A percentile compares a stretch with the other conserved stretches of the same genome.
Evolutionary conservation across 1,284 basidiomycete species (phyloP).

Genomic region (Volvariella surrecta): DNA sequence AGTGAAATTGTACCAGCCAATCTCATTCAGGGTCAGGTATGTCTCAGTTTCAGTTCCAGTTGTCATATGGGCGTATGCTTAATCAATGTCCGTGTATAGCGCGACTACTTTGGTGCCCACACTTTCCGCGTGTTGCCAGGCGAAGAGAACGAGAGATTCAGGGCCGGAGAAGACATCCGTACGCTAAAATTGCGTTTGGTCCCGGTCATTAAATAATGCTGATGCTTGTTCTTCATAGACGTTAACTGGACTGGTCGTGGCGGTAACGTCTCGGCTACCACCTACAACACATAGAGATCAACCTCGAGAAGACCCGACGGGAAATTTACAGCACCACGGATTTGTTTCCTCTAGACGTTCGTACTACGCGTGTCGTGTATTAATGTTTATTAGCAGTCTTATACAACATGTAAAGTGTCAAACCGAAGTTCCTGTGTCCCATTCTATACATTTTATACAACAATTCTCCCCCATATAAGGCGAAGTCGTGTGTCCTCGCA

Average conservation of each 20-base stretch:
- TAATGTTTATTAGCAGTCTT: background rate
- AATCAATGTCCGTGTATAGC: constrained; percentile 39
- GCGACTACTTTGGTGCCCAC: constrained; percentile 91
- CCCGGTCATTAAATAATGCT: constrained; percentile 3
- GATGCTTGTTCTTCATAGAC: constrained; percentile 35
- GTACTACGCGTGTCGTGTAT: too few species aligned
- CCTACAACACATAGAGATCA: constrained; percentile 82
- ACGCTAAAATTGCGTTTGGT: constrained; percentile 22
- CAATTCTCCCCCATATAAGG: too few species aligned
- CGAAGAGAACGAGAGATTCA: constrained; percentile 79
- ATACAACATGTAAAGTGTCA: too few species aligned
- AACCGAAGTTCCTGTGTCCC: too few species aligned
- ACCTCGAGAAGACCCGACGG: constrained; percentile 1
- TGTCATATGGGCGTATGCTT: background rate
- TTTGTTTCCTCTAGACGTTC: too few species aligned
- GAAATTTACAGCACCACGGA: too few species aligned
- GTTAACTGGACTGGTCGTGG: constrained; percentile 93
- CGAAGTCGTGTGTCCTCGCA: too few species aligned
- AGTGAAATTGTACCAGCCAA: constrained; percentile 91
- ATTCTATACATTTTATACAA: too few species aligned
- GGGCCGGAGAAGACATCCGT: constrained; percentile 84
- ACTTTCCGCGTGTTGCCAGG: constrained; percentile 90
- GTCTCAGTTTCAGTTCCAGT: constrained; percentile 8
- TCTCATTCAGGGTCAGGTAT: constrained; percentile 87
- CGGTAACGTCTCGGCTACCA: constrained; percentile 87